Base-by-base conservation (phyloP, 208 protist species). In the Wallacemonas sp. region DNA sequence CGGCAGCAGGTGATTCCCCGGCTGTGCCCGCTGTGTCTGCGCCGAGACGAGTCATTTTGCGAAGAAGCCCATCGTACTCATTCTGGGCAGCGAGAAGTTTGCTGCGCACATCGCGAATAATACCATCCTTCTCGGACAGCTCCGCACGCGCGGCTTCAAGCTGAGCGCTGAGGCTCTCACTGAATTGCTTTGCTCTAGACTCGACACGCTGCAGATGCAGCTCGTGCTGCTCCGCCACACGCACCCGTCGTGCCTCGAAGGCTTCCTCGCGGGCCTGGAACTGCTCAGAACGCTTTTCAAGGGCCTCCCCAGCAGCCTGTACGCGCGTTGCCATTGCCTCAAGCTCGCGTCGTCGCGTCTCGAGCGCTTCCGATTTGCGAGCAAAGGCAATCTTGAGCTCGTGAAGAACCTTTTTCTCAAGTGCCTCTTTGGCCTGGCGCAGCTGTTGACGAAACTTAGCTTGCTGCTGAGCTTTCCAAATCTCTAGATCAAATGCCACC, bases 401-500 rank as follows among this genome's bases (percentile, higher is more conserved):
- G 2, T 38, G 68, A 1, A 41, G 70, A 21, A 94, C 62, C 3
- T 67, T 63, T 54, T 72, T 72, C 68, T 91, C 76, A 4, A 91
- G 64, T 33, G 66, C 56, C 36, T 79, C 70, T 66, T 83, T 87
- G 17, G 84, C 86, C 62, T 90, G 74, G 0, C 67, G 69, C 47
- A 97, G 68, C 75, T 92, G 80, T 33, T 70, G 69, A 17, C 80
- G 70, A 46, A 93, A 88, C 5, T 68, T 82, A 8, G 78, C 75
- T 69, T 93, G 82, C 81, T 96, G 87, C 73, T 96, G 84, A 30
- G 86, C 86, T 69, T 95, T 95, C 90, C 93, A 97, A 46, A 97
- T 80, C 61, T 97, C 90, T 14, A 96, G 63, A 61, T 96, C 88
- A 73, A 94, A 97, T 14, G 86, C 90, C 14, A 85, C 83, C 4